Evolutionary conservation across 176 grass and related monocot species (phyloP), one percentile per base, ranked within the genome.

Genomic region (Metroxylon sagu): DNA sequence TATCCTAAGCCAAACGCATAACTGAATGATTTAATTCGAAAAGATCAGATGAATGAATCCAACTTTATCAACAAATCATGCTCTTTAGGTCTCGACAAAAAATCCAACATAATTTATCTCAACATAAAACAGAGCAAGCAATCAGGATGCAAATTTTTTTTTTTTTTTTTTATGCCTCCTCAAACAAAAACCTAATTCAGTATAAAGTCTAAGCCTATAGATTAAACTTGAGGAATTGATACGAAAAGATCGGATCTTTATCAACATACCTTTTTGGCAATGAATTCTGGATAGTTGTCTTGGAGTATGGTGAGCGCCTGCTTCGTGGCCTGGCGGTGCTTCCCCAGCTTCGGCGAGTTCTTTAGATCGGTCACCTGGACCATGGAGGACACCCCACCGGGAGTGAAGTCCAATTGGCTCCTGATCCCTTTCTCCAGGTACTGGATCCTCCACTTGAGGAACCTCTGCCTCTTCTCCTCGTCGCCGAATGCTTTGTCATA

Each of bases 381-480:
- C 83, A 96, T 82, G 69, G 92, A 96, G 73, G 71, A 85, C 63
- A 90, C 68, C 18, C 86, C 92, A 53, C 74, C 72, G 27, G 92
- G 87, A 5, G 71, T 14, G 59, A 97, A 91, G 73, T 97, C 92
- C 16, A 97, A 80, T 65, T 83, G 85, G 35, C 77, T 76, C 29
- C 69, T 77, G 56, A 97, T 97, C 18, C 92, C 87, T 49, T 85
- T 83, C 75, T 97, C 92, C 61, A 97, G 74, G 54, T 88, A 78
- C 78, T 91, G 92, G 79, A 97, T 90, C 65, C 92, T 79, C 92
- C 92, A 97, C 69, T 97, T 97, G 78, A 97, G 88, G 79, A 97
- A 97, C 68, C 83, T 74, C 66, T 85, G 77, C 29, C 92, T 65
- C 75, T 91, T 91, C 75, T 97, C 92, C 49, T 90, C 92, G 70